Base-by-base conservation (phyloP, 225 moss, liverwort and hornwort species). In the Bryum argenteum region DNA sequence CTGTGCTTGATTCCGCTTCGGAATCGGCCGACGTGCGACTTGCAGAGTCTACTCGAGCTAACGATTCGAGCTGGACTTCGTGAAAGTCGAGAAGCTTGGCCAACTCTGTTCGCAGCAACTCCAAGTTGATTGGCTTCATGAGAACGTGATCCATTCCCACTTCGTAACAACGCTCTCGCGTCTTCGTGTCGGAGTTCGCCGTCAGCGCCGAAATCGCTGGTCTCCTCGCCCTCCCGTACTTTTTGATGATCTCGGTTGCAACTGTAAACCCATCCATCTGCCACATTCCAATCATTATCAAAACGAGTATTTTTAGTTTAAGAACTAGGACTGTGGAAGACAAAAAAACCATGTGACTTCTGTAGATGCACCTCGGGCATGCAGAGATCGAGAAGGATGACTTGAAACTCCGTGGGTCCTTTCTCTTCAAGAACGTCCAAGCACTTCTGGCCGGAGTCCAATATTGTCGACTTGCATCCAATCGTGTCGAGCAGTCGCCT, bases 181-280 rank as follows among this genome's bases (percentile, higher is more conserved):
- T 94, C 70, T 90, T 87, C 7, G 77, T 80, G 70, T 94, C 91
- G 53, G 87, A 81, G 78, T 88, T 87, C 40, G 94, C 91, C 2
- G 91, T 94, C 8, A 91, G 78, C 10, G 94, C 94, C 17, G 90
- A 89, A 61, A 94, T 85, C 37, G 89, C 71, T 24, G 91, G 91
- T 16, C 90, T 83, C 12, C 78, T 75, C 38, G 71, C 63, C 57
- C 61, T 76, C 48, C 88, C 87, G 13, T 85, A 94, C 52, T 45
- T 87, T 28, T 79, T 63, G 24, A 87, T 75, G 39, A 94, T 87
- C 70, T 94, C 73, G 39, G 48, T 37, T 45, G 94, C 91, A 37
- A 94, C 90, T 16, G 65, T 72, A 58, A 94, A 94, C 47, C 94
- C 91, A 74, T 94, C 91, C 94, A 94, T 94, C 94, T 94, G 82